Percentiles rank a stretch among this genome's conserved stretches.
Conservation (phyloP, 768 basidiomycete species). For the Sutorius australiensis region DNA sequence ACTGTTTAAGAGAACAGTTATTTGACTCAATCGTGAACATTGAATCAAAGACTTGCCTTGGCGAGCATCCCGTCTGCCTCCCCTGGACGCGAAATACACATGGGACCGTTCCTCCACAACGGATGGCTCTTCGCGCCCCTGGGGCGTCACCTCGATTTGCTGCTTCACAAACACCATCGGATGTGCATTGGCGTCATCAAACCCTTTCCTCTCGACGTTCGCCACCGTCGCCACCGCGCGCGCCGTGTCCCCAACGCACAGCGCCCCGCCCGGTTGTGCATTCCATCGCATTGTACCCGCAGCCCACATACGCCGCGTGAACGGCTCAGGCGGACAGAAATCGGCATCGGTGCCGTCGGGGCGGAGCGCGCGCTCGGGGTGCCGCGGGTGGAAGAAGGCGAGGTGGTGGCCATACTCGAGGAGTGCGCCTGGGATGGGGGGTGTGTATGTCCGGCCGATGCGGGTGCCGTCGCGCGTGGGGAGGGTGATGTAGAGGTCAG, state of each 20-base stretch:
- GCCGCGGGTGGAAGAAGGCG: slow-evolving; percentile 68
- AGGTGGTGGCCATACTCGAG: slow-evolving; percentile 67
- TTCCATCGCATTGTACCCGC: slow-evolving; percentile 68
- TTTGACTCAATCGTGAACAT: not conserved
- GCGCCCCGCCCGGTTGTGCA: slow-evolving; percentile 30
- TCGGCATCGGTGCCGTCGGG: slow-evolving; percentile 71
- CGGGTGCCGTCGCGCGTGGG: slow-evolving; percentile 65
- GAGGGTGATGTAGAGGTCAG: slow-evolving; percentile 65
- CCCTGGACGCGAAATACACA: slow-evolving; percentile 51
- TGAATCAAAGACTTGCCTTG: slow-evolving; percentile 36
- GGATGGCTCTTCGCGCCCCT: slow-evolving; percentile 43
- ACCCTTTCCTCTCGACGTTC: slow-evolving; percentile 60
- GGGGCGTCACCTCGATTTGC: slow-evolving; percentile 47
- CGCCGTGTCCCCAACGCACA: slow-evolving; percentile 54
- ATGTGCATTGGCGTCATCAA: slow-evolving; percentile 42
- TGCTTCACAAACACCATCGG: slow-evolving; percentile 80
- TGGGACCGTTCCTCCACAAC: slow-evolving; percentile 64
- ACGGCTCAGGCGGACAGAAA: slow-evolving; percentile 69
- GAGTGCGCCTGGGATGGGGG: slow-evolving; percentile 40
- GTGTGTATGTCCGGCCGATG: slow-evolving; percentile 34
- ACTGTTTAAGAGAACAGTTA: slow-evolving; percentile 34
- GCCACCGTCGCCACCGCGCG: slow-evolving; percentile 45
- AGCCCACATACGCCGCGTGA: slow-evolving; percentile 81
- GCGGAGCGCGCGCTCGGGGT: slow-evolving; percentile 52
- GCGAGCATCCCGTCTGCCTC: slow-evolving; percentile 33